Percentiles rank a stretch among this genome's conserved stretches.
phyloP scores from a whole-genome alignment of 2,329 filamentous ascomycete species.

The Orbilia blumenaviensis region DNA sequence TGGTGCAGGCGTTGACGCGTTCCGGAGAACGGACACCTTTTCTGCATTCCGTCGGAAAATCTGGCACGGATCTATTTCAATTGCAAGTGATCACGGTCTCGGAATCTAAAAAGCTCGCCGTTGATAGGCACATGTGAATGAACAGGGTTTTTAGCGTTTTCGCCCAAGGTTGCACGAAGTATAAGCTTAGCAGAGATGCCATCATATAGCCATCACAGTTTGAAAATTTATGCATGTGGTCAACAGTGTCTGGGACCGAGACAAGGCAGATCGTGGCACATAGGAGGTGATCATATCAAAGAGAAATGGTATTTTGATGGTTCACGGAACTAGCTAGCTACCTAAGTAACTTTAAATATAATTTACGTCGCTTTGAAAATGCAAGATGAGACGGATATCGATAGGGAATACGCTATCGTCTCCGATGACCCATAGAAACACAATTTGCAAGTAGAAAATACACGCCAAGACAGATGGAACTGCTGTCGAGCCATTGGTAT shows the following conservation, averaged over 20 bases:
- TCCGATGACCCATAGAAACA: background rate
- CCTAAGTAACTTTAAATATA: too few species aligned
- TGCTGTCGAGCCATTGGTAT: background rate
- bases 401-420: constrained; percentile 7
- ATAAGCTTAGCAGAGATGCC: background rate
- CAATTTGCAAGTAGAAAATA: background rate
- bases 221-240: too few species aligned
- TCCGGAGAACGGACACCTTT: background rate
- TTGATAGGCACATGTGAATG: background rate
- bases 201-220: background rate
- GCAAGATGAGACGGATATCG: constrained; percentile 14
- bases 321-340: background rate
- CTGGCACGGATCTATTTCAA: background rate
- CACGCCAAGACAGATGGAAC: constrained; percentile 10
- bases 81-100: background rate
- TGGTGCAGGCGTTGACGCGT: constrained; percentile 18
- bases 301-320: background rate
- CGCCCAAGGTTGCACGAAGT: background rate
- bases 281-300: background rate
- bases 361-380: background rate
- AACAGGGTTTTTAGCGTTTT: background rate
- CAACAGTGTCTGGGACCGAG: too few species aligned
- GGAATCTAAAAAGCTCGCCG: background rate
- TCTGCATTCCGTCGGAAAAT: background rate
- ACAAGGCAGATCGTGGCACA: background rate